Evolutionary conservation across 768 basidiomycete genomes (phyloP).

Genomic region (Russula earlei): DNA sequence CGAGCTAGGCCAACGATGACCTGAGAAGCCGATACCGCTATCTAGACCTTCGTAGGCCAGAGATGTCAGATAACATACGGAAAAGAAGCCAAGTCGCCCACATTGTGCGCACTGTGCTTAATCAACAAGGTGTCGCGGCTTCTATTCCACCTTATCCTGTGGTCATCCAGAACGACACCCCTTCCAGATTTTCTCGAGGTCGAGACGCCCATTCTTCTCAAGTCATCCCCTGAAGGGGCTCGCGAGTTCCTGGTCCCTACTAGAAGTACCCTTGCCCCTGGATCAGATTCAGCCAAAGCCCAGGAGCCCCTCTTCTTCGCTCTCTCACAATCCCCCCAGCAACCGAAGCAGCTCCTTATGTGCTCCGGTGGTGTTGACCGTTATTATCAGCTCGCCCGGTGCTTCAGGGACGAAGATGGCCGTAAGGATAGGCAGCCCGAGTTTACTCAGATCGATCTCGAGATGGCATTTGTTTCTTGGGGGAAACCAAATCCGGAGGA

Average conservation of each 20-base stretch:
- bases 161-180: constrained; percentile 14
- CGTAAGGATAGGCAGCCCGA: constrained; percentile 93
- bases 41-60: constrained; percentile 76
- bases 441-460: constrained; percentile 94
- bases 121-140: constrained; percentile 52
- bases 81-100: constrained; percentile 78
- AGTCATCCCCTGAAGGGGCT: constrained; percentile 90
- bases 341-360: constrained; percentile 89
- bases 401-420: constrained; percentile 94
- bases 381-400: constrained; percentile 89
- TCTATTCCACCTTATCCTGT: constrained; percentile 15
- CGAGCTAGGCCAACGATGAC: constrained; percentile 69
- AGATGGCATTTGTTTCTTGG: constrained; percentile 94
- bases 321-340: constrained; percentile 89
- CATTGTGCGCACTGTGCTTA: constrained; percentile 60
- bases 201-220: constrained; percentile 84
- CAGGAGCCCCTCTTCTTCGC: constrained; percentile 63
- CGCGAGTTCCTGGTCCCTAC: constrained; percentile 48
- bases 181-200: constrained; percentile 79
- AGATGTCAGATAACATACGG: constrained; percentile 68
- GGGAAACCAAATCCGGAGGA: constrained; percentile 28
- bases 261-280: constrained; percentile 1
- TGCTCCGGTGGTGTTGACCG: constrained; percentile 82
- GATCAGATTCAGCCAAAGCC: constrained; percentile 22
- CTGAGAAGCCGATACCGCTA: constrained; percentile 77